phyloP scores from a whole-genome alignment of 768 basidiomycete genomes.

The Pluteus cervinus region DNA sequence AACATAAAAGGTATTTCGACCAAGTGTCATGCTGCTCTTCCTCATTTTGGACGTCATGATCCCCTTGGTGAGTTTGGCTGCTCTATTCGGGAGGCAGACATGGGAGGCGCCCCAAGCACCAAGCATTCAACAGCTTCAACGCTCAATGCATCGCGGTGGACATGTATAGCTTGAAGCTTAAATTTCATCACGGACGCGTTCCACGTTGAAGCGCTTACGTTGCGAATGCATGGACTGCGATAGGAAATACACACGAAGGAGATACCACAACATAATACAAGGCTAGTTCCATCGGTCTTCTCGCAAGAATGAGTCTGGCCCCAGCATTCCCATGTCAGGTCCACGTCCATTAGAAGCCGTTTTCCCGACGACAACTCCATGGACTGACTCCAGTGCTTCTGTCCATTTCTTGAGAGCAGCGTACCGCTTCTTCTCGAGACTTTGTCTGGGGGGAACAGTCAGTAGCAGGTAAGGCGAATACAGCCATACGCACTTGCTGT shows the following conservation, averaged over 20 bases:
- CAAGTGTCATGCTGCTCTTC: too few relatives aligned
- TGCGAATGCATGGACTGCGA: too few relatives aligned
- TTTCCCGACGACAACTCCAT: conserved; percentile 71
- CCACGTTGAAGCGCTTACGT: too few relatives aligned
- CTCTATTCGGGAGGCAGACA: too few relatives aligned
- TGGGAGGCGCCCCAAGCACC: too few relatives aligned
- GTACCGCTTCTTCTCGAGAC: conserved; percentile 83
- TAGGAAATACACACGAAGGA: conserved; percentile 15
- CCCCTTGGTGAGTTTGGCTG: too few relatives aligned
- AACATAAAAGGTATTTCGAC: too few relatives aligned
- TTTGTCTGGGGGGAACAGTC: conserved; percentile 48
- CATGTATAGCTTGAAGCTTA: too few relatives aligned
- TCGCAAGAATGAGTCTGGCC: conserved; percentile 26
- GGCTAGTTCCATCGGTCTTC: conserved; percentile 29
- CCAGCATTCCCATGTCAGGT: conserved; percentile 27
- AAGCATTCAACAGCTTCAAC: too few relatives aligned
- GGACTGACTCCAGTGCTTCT: conserved; percentile 70
- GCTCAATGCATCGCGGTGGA: too few relatives aligned
- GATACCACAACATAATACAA: conserved; percentile 16
- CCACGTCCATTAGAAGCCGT: conserved; percentile 41
- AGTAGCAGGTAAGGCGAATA: conserved; percentile 10
- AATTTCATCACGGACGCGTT: too few relatives aligned
- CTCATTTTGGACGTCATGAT: too few relatives aligned
- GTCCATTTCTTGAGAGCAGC: conserved; percentile 79
- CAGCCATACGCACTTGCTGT: conserved; percentile 61